Evolutionary conservation across 2,329 filamentous ascomycete genomes (phyloP).

Genomic region (Daldinia eschscholtzii): DNA sequence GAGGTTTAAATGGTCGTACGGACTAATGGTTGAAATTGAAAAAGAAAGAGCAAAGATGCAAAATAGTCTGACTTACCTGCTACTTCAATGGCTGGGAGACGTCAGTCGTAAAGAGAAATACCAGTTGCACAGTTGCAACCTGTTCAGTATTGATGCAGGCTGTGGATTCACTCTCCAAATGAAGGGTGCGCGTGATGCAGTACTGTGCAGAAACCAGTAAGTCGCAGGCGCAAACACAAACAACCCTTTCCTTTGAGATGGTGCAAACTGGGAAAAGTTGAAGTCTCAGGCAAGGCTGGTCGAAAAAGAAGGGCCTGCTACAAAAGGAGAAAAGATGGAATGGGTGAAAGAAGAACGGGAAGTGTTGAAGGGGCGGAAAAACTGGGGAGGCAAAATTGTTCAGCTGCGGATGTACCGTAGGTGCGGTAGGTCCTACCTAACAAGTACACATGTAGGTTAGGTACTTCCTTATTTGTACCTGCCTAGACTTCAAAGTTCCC

Average conservation of each 20-base stretch:
- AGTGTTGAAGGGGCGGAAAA: slow-evolving; percentile 33
- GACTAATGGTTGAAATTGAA: slow-evolving; percentile 8
- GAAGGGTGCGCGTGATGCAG: slow-evolving; percentile 6
- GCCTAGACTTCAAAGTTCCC: slow-evolving; percentile 22
- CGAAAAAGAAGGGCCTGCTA: slow-evolving; percentile 22
- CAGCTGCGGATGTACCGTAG: slow-evolving; percentile 37
- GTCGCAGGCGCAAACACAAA: slow-evolving; percentile 17
- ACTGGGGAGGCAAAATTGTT: slow-evolving; percentile 48
- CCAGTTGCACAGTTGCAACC: slow-evolving; percentile 14
- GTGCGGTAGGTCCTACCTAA: slow-evolving; percentile 15
- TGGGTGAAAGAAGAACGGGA: slow-evolving; percentile 34
- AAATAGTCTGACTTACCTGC: slow-evolving; percentile 33
- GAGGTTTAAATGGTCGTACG: slow-evolving; percentile 20
- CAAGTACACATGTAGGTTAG: neutral
- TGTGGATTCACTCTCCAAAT: neutral
- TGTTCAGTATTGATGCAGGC: slow-evolving; percentile 20
- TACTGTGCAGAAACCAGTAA: slow-evolving; percentile 8
- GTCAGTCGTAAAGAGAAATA: slow-evolving; percentile 26
- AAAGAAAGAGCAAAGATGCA: slow-evolving; percentile 18
- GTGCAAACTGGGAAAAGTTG: slow-evolving; percentile 14
- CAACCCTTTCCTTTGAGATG: slow-evolving; percentile 21
- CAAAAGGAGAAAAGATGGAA: slow-evolving; percentile 30
- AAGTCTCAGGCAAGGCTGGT: slow-evolving; percentile 32
- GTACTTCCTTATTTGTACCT: slow-evolving; percentile 26
- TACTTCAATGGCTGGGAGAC: slow-evolving; percentile 21